These are phyloP conservation scores for Herpetomonas tarakana DNA, from an alignment of 208 protist species.

Conservation along the genomic window DNA sequence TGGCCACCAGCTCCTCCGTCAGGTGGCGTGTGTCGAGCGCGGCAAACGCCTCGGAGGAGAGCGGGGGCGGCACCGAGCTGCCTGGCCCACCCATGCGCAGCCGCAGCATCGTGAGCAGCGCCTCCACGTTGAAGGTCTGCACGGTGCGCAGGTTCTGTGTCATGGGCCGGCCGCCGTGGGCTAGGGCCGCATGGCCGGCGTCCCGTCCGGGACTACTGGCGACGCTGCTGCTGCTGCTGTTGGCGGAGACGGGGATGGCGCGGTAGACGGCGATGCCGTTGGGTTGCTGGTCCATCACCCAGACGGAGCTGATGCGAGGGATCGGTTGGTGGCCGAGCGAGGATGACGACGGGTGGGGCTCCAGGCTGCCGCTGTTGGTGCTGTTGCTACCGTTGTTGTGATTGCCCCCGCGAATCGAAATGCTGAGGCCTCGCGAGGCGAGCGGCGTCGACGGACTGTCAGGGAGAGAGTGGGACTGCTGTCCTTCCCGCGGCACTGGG, in stretches of 20 bases:
- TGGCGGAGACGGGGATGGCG: conserved; percentile 1
- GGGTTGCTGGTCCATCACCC: not conserved
- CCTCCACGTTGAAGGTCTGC: not conserved
- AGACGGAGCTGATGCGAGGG: not conserved
- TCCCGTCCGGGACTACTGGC: no score
- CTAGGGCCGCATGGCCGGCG: not conserved
- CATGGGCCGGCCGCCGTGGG: not conserved
- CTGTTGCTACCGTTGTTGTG: not conserved
- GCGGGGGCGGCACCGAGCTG: not conserved
- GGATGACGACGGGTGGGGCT: not conserved
- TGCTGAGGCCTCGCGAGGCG: not conserved
- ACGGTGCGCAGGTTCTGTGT: not conserved
- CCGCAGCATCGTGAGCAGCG: not conserved
- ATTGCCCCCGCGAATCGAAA: no score
- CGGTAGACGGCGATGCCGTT: not conserved
- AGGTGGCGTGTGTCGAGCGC: not conserved
- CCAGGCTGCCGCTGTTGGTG: not conserved
- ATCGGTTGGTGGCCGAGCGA: not conserved
- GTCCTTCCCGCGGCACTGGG: not conserved
- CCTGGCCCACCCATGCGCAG: not conserved
- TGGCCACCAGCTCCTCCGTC: not conserved
- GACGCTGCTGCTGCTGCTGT: not conserved
- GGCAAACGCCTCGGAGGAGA: not conserved
- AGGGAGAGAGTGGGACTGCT: not conserved
- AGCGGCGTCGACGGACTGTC: not conserved